Base-by-base conservation (phyloP, 192 early-diverging fungal species). In the Chytriomyces confervae region DNA sequence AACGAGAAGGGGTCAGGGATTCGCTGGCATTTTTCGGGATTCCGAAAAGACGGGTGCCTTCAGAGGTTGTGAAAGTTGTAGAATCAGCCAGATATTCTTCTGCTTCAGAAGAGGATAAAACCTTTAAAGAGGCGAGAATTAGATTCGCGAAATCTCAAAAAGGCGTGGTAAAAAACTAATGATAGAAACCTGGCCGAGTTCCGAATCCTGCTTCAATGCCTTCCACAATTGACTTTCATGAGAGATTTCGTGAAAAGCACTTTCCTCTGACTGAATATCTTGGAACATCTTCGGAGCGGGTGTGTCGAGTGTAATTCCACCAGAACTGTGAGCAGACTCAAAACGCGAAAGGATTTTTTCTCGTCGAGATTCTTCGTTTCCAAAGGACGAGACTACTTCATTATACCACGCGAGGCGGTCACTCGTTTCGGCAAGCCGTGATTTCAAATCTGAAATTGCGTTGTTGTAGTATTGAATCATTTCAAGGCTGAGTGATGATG, bases 391-490 rank as follows among this genome's bases (percentile, higher is more conserved):
- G 49, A 88, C 72, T 27, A 83, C 84, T 53, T 86, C 84, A 50
- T 86, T 77, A 62, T 88, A 84, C 87, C 87, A 88, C 8, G 82
- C 79, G 3, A 88, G 61, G 13, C 77, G 72, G 72, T 88, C 87
- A 62, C 83, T 81, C 7, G 79, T 77, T 47, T 88, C 85, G 7
- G 84, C 13, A 6, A 88, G 74, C 48, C 73, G 79, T 13, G 79
- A 65, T 36, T 79, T 50, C 9, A 86, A 60, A n/a, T 84, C 79
- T 8, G 87, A 75, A 23, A 88, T 88, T 6, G 83, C 81, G 5
- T 61, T 24, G 5, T 69, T 68, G 69, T 83, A 88, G 20, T 44
- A 53, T 51, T 79, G 68, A 6, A 87, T 79, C 51, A 87, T 73
- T n/a, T 77, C 47, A 23, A 64, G n/a, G n/a, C n/a, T n/a, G n/a